Evolutionary conservation across 1,284 basidiomycete genomes (phyloP), one percentile per base, ranked within the genome.

Genomic region (Prillingera fragicola): DNA sequence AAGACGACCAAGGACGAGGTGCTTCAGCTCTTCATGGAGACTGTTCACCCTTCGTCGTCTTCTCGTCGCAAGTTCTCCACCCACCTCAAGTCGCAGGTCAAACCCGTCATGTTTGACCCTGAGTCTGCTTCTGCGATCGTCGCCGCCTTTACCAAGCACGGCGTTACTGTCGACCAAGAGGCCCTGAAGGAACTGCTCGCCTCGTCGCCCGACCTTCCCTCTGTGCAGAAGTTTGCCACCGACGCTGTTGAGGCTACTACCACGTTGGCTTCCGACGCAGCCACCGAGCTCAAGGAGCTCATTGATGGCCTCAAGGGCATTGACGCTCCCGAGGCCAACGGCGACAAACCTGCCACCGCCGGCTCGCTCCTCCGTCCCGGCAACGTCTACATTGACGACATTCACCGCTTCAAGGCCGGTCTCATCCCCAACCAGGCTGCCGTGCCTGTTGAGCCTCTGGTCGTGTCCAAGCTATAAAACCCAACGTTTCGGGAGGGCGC

Each of bases 51-150:
- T 1, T 78, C 77, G 1, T 87, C 85, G 0, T 54, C 74, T 23
- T 76, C 74, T 3, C 80, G 88, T 32, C 75, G 82, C 27, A 94
- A 94, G 68, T 70, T 94, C 22, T 87, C 89, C 0, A 73, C 89
- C 14, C 90, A 95, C 59, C 73, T 88, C 65, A 72, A 75, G 37
- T 87, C 88, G 5, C 81, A 82, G 59, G 56, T 54, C 52, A 51
- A 55, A 34, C 57, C 58, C 25, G 38, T 38, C 48, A 80, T 79
- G 53, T 80, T 91, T 63, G 85, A 83, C 61, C 59, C 73, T 5
- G 75, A 76, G 3, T 84, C 85, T 5, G 78, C 81, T 25, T 74
- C 80, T 49, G 81, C 78, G 5, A 83, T 90, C 54, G 75, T 81
- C 50, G 66, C 60, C 21, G 68, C 76, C 10, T 74, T 88, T 22